A percentile compares a stretch with the other conserved stretches of the same genome.
These are phyloP conservation scores for Phaeosphaeriaceae sp. DNA, from an alignment of 2,329 filamentous ascomycete genomes.

Conservation along the genomic window DNA sequence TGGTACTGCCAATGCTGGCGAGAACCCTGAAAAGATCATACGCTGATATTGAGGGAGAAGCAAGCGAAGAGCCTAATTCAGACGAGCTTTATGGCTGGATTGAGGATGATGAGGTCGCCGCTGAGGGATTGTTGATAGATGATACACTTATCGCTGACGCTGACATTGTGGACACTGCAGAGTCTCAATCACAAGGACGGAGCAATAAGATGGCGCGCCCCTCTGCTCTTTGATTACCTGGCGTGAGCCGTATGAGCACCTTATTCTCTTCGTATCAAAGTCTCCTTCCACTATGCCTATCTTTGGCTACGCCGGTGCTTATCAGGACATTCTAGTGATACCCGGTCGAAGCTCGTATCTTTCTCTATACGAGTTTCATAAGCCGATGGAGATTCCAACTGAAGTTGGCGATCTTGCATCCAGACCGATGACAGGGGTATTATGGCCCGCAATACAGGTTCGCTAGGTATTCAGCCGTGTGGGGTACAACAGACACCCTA, in stretches of 20 bases:
- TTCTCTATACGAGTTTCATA: conserved; percentile 7
- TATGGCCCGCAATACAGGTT: conserved; percentile 17
- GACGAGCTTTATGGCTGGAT: conserved; percentile 78
- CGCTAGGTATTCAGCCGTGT: conserved; percentile 26
- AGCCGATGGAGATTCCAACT: conserved; percentile 17
- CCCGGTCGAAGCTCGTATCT: conserved; percentile 20
- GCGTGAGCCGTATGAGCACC: neutral
- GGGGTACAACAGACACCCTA: conserved; percentile 22
- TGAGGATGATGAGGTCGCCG: conserved; percentile 62
- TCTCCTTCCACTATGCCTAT: conserved; percentile 2
- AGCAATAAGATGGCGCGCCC: conserved; percentile 35
- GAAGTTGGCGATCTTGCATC: conserved; percentile 21
- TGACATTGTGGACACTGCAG: conserved; percentile 17
- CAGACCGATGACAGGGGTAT: conserved; percentile 23
- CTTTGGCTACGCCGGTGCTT: conserved; percentile 26
- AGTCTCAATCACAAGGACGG: conserved; percentile 23
- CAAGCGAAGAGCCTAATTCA: conserved; percentile 64
- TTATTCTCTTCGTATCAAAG: neutral
- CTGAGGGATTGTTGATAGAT: conserved; percentile 48
- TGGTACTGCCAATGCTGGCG: conserved; percentile 23
- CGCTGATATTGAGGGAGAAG: conserved; percentile 64
- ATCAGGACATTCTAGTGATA: conserved; percentile 18
- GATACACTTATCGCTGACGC: conserved; percentile 27
- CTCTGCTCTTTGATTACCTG: conserved; percentile 23
- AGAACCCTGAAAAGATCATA: conserved; percentile 64